Base-by-base conservation (phyloP, 768 basidiomycete genomes). In the Kwoniella dejecticola region DNA sequence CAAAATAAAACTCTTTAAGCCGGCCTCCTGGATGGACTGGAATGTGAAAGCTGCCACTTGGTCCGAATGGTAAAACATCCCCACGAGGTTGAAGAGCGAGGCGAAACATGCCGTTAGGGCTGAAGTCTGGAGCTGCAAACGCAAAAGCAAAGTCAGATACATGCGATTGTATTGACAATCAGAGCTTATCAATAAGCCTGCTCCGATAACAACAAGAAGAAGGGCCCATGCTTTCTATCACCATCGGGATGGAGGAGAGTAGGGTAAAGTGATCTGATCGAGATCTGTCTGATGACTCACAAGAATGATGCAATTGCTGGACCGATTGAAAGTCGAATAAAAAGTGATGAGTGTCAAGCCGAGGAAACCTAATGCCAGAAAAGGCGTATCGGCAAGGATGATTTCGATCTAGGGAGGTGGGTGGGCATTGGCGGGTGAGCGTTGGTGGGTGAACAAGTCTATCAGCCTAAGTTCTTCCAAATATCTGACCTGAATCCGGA, bases 311-410 rank as follows among this genome's bases (percentile, higher is more conserved):
- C 26, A 26, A 23, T 27, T 24, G 17, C 27, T 47, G 10, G 46
- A 47, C n/a, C 46, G 46, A 24, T 47, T 47, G 13, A 47, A 47
- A 24, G 46, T 47, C 3, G 46, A 47, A 47, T 47, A 47, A 27
- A 47, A 47, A 24, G 46, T 47, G 24, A 47, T 47, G 46, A 47
- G 15, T 6, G 46, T 47, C 23, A 47, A 26, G n/a, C 46, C 24
- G 24, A 47, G 23, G 17, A 47, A 47, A 12, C 46, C 46, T 27
- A 47, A 47, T 47, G 46, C 46, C 13, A 47, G 23, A 24, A 47
- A 47, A 5, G 46, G 46, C 27, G 24, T 24, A 17, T 47, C 46
- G 23, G 46, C 19, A 26, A 47, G n/a, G 19, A 47, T 47, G 24
- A 47, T 47, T 26, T 47, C 46, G 46, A 47, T 47, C 45, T 47